These are phyloP conservation scores for Heterobasidion occidentale DNA, from an alignment of 1,284 basidiomycete genomes.

Conservation along the genomic window DNA sequence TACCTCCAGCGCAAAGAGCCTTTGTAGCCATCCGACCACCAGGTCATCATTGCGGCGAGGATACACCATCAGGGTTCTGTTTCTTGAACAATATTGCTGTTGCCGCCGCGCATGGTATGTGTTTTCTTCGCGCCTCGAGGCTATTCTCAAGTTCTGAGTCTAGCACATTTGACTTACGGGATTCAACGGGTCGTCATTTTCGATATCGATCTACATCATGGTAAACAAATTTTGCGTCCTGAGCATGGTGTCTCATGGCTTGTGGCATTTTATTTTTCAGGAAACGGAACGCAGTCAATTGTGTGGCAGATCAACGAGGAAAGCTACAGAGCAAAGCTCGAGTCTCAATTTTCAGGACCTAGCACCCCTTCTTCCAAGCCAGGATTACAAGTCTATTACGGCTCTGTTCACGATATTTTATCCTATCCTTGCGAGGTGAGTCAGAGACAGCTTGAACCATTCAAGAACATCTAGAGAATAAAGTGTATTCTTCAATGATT, in stretches of 20 bases:
- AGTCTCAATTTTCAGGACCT: conserved; percentile 28
- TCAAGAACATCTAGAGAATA: neutral
- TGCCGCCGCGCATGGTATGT: conserved; percentile 79
- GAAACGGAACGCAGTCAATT: conserved; percentile 91
- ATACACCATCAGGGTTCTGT: conserved; percentile 86
- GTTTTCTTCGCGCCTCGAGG: neutral
- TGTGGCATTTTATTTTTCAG: conserved; percentile 26
- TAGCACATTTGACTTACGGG: conserved; percentile 76
- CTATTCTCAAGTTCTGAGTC: neutral
- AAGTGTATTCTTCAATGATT: neutral
- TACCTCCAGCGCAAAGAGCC: conserved; percentile 32
- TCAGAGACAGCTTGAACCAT: neutral
- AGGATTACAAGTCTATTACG: conserved; percentile 76
- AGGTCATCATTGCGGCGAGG: conserved; percentile 88
- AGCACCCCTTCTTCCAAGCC: conserved; percentile 21
- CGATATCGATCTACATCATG: conserved; percentile 93
- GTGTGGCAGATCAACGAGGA: conserved; percentile 91
- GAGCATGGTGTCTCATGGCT: neutral
- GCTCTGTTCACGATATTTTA: conserved; percentile 85
- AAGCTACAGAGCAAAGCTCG: conserved; percentile 60
- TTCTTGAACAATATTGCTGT: conserved; percentile 93
- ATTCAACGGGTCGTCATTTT: conserved; percentile 81
- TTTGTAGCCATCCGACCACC: conserved; percentile 86
- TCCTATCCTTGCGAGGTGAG: conserved; percentile 88
- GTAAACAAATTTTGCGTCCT: conserved; percentile 25